These are phyloP conservation scores for Ogataea methanolica DNA, from an alignment of 805 yeast genomes.

Conservation along the genomic window DNA sequence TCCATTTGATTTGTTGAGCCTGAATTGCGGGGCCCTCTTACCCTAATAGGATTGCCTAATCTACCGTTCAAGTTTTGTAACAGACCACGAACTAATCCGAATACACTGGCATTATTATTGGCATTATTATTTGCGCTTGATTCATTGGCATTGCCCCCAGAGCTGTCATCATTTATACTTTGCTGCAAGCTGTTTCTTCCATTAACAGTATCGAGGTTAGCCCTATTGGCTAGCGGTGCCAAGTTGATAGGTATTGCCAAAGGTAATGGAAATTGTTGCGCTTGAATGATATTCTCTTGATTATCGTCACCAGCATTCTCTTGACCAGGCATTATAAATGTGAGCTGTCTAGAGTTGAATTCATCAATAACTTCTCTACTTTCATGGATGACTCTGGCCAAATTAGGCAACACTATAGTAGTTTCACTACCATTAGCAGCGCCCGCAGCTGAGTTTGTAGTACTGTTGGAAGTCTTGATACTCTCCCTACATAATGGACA, in stretches of 20 bases:
- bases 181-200: background rate
- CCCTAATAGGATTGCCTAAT: slow-evolving; percentile 16
- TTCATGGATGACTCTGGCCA: slow-evolving; percentile 30
- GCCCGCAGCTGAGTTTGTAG: slow-evolving; percentile 3
- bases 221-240: background rate
- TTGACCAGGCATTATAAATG: slow-evolving; percentile 29
- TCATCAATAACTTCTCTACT: slow-evolving; percentile 27
- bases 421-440: slow-evolving; percentile 16
- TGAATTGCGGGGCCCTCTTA: slow-evolving; percentile 6
- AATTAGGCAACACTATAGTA: slow-evolving; percentile 32
- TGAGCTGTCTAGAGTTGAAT: slow-evolving; percentile 27
- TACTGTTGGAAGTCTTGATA: slow-evolving; percentile 32
- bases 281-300: background rate
- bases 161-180: background rate
- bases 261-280: slow-evolving; percentile 6
- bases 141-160: background rate
- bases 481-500: slow-evolving; percentile 84
- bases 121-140: background rate
- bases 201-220: background rate
- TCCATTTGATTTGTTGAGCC: slow-evolving; percentile 2
- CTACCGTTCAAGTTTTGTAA: slow-evolving; percentile 22
- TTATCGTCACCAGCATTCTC: slow-evolving; percentile 7
- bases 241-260: slow-evolving; percentile 6
- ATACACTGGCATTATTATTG: slow-evolving; percentile 2
- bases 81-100: slow-evolving; percentile 20